Evolutionary conservation across 1,284 basidiomycete species (phyloP), one percentile per base, ranked within the genome.

Genomic region (Malassezia slooffiae): DNA sequence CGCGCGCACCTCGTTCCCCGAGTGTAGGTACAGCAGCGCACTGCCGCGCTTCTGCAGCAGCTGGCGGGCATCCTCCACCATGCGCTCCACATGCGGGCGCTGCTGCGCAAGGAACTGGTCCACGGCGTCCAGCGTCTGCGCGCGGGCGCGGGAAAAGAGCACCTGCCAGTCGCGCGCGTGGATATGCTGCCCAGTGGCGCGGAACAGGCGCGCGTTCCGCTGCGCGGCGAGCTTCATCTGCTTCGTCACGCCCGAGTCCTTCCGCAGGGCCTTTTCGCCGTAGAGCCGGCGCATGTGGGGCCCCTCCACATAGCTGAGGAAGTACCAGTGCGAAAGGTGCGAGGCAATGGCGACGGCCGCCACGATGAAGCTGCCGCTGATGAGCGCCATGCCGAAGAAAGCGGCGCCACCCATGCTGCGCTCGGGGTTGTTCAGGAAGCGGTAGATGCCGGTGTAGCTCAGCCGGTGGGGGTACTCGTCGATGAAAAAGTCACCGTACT

Each of bases 281-380:
- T 96, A 97, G 13, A 96, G 75, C 64, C 86, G 87, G 55, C 79
- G 80, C 91, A 97, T 97, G 71, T 97, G 91, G 16, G 93, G 93
- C 53, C 89, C 58, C 44, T 68, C 68, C 21, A 72, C 66, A 13
- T 41, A 55, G 21, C 52, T 55, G 13, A 72, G 43, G 58, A 72
- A 72, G 47, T 63, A 63, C 71, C 71, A 72, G 47, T 72, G 71
- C 10, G 67, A 56, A 5, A 91, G 70, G 58, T 89, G 82, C 28
- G 85, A 80, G 47, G 90, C 71, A 35, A 91, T 76, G 2, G 90
- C 89, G n/a, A 93, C 75, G 2, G 77, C 70, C 33, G 89, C 78
- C 1, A 91, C 86, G 13, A 88, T 76, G 62, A 85, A 87, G 65
- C 81, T 87, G 9, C 84, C 86, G 49, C 83, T 87, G 62, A 97